Conservation (phyloP, 768 basidiomycete genomes). For the Hemileccinum rubropunctum region DNA sequence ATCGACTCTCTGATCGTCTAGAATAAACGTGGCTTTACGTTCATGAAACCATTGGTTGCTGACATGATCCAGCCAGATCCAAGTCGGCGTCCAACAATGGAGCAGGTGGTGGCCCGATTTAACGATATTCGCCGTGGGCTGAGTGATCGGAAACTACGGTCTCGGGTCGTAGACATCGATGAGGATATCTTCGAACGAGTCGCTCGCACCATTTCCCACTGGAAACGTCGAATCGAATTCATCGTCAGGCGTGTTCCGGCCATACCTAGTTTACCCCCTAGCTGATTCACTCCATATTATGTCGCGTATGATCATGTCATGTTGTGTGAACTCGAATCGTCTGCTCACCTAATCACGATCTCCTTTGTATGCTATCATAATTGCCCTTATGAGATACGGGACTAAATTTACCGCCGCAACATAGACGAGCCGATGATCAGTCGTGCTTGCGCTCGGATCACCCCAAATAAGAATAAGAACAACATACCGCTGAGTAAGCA, state of each 20-base stretch:
- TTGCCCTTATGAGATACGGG: no score
- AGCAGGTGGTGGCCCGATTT: slow-evolving; percentile 29
- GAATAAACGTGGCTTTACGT: slow-evolving; percentile 18
- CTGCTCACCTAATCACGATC: no score
- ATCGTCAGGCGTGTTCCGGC: slow-evolving; percentile 18
- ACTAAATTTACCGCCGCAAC: no score
- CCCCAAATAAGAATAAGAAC: no score
- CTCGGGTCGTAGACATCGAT: slow-evolving; percentile 20
- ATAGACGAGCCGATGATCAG: no score
- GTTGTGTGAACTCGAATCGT: no score
- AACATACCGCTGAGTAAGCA: no score
- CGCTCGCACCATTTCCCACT: slow-evolving; percentile 15
- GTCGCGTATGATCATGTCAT: no score
- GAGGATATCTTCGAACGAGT: slow-evolving; percentile 13
- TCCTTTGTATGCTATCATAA: no score
- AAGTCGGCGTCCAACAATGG: slow-evolving; percentile 33
- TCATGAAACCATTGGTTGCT: slow-evolving; percentile 31
- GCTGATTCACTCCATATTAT: no score
- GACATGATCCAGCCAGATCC: slow-evolving; percentile 40
- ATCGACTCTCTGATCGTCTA: not conserved
- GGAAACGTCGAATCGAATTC: slow-evolving; percentile 27
- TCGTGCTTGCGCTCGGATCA: no score
- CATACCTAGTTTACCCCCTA: slow-evolving; percentile 1
- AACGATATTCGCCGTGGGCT: no score
- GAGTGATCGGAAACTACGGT: slow-evolving; percentile 21